phyloP scores from a whole-genome alignment of 192 early-diverging fungal species.

The Coemansia sp. region DNA sequence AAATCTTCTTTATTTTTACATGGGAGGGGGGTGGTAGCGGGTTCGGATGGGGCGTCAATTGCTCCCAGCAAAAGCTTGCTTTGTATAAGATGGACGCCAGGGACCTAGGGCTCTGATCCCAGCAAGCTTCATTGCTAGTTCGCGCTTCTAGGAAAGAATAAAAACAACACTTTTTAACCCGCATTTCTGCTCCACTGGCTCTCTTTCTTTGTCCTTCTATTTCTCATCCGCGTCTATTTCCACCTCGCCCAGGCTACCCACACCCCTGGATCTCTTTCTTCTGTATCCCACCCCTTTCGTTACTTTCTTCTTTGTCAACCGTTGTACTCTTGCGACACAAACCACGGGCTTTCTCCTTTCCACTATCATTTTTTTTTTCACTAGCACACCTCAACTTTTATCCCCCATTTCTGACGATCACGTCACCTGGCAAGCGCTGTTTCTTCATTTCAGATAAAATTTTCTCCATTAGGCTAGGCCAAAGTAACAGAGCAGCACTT shows the following conservation, averaged over 20 bases:
- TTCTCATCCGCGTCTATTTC: background rate
- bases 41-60: background rate
- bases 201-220: background rate
- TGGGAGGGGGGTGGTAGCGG: background rate
- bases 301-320: background rate
- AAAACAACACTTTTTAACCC: background rate
- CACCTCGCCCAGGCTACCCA: background rate
- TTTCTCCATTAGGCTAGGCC: background rate
- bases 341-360: background rate
- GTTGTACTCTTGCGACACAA: background rate
- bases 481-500: conserved; percentile 1
- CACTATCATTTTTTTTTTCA: background rate
- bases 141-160: background rate
- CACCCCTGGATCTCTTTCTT: background rate
- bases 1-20: conserved; percentile 6
- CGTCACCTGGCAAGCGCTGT: background rate
- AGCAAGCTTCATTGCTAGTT: conserved; percentile 9
- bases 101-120: conserved; percentile 1
- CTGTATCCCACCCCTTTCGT: background rate
- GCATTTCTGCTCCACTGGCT: background rate
- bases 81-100: conserved; percentile 11
- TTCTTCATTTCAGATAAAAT: conserved; percentile 4
- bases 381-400: background rate
- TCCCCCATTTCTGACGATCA: conserved; percentile 9
- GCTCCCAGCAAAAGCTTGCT: background rate